phyloP scores from a whole-genome alignment of 495 filamentous ascomycete genomes.

The Evernia prunastri region DNA sequence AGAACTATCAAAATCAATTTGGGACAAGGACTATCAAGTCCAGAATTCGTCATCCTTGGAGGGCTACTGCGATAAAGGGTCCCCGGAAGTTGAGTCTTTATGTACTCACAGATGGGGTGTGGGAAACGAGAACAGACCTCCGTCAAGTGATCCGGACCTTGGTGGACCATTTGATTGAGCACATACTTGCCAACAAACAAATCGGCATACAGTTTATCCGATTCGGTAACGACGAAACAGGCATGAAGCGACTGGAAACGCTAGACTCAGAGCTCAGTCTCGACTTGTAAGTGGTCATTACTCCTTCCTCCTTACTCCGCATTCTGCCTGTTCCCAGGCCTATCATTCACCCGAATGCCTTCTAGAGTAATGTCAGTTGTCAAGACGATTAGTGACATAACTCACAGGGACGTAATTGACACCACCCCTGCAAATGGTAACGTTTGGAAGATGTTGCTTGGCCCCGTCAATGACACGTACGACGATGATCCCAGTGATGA shows the following conservation, averaged over 20 bases:
- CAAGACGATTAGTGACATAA: background rate
- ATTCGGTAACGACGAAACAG: conserved; percentile 34
- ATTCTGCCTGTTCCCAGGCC: background rate
- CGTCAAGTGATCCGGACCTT: conserved; percentile 8
- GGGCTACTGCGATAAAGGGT: background rate
- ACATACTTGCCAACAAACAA: conserved; percentile 23
- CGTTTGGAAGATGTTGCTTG: conserved; percentile 35
- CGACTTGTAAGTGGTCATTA: conserved; percentile 7
- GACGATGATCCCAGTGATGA: conserved; percentile 18
- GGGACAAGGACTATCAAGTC: background rate
- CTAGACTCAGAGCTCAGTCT: conserved; percentile 25
- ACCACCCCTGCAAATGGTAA: conserved; percentile 28
- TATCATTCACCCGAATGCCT: background rate
- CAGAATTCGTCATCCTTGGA: background rate
- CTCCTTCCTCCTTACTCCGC: background rate
- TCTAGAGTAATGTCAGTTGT: background rate
- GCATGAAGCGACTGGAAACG: conserved; percentile 26
- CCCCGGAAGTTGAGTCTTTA: conserved; percentile 2
- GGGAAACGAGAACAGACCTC: conserved; percentile 6
- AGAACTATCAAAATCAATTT: conserved; percentile 15
- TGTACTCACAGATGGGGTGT: background rate
- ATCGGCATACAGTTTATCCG: conserved; percentile 40
- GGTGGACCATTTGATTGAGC: conserved; percentile 7
- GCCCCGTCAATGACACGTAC: conserved; percentile 24
- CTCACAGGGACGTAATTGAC: conserved; percentile 34